These are phyloP conservation scores for Acidomyces sp. DNA, from an alignment of 495 filamentous ascomycete species.

Conservation along the genomic window DNA sequence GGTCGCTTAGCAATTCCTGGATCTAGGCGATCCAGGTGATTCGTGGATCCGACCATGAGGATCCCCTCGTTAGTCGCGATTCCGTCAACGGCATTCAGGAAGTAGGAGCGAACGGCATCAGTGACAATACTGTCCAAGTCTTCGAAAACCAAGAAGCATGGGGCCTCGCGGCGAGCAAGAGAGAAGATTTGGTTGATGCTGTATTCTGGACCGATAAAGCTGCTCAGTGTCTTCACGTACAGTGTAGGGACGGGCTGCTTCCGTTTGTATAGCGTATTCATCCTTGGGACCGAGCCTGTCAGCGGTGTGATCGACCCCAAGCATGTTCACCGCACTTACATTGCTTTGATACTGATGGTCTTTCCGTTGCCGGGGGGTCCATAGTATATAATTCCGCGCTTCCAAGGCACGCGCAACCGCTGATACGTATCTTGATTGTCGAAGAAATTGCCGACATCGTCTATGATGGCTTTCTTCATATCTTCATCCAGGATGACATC, in stretches of 20 bases:
- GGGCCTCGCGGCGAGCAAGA: constrained; percentile 27
- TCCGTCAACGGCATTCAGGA: constrained; percentile 22
- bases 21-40: constrained; percentile 31
- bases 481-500: constrained; percentile 50
- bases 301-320: too few relatives aligned
- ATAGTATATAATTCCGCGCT: constrained; percentile 46
- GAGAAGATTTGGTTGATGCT: constrained; percentile 26
- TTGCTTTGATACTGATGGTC: constrained; percentile 31
- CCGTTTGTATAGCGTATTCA: constrained; percentile 28
- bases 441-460: constrained; percentile 50
- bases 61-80: constrained; percentile 31
- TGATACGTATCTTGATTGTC: constrained; percentile 39
- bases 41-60: constrained; percentile 33
- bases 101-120: constrained; percentile 29
- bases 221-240: constrained; percentile 26
- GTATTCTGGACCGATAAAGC: constrained; percentile 27
- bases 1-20: constrained; percentile 32
- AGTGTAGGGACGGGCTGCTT: constrained; percentile 27
- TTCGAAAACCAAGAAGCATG: constrained; percentile 33
- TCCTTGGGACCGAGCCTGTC: too few relatives aligned
- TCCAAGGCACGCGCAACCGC: constrained; percentile 51
- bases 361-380: constrained; percentile 41
- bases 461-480: constrained; percentile 47
- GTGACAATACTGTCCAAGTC: constrained; percentile 31
- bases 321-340: too few relatives aligned